phyloP scores from a whole-genome alignment of 352 stramenopile species.

The Phytophthora sp. region DNA sequence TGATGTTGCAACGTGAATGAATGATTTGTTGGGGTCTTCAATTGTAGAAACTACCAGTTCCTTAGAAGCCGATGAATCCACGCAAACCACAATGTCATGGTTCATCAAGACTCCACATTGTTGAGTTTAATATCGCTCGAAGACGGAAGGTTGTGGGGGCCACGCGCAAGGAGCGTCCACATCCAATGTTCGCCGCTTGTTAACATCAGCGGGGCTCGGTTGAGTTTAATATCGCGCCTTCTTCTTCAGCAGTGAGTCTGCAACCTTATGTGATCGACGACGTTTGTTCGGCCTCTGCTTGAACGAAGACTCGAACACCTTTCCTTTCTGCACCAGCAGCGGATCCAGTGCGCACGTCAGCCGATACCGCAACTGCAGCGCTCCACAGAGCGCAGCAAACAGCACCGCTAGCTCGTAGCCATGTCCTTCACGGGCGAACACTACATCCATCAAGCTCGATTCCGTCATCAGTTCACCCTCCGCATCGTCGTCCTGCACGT shows the following conservation, averaged over 20 bases:
- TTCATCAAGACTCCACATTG: too few relatives aligned
- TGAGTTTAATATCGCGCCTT: too few relatives aligned
- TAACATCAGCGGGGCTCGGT: not conserved
- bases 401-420: slow-evolving; percentile 63
- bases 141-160: slow-evolving; percentile 47
- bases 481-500: slow-evolving; percentile 9
- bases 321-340: slow-evolving; percentile 50
- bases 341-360: slow-evolving; percentile 60
- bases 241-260: slow-evolving; percentile 20
- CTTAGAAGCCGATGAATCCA: too few relatives aligned
- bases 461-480: slow-evolving; percentile 44
- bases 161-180: slow-evolving; percentile 36
- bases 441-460: slow-evolving; percentile 52
- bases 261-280: slow-evolving; percentile 17
- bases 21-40: too few relatives aligned
- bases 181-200: slow-evolving; percentile 18
- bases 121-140: slow-evolving; percentile 39
- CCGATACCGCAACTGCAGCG: slow-evolving; percentile 57
- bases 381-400: slow-evolving; percentile 69
- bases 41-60: too few relatives aligned
- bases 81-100: too few relatives aligned
- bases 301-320: slow-evolving; percentile 49
- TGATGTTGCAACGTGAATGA: too few relatives aligned
- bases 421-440: slow-evolving; percentile 50
- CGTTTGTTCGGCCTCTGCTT: slow-evolving; percentile 29